phyloP scores from a whole-genome alignment of 805 yeast species.

The Cyberlindnera xishuangbannaensis region DNA sequence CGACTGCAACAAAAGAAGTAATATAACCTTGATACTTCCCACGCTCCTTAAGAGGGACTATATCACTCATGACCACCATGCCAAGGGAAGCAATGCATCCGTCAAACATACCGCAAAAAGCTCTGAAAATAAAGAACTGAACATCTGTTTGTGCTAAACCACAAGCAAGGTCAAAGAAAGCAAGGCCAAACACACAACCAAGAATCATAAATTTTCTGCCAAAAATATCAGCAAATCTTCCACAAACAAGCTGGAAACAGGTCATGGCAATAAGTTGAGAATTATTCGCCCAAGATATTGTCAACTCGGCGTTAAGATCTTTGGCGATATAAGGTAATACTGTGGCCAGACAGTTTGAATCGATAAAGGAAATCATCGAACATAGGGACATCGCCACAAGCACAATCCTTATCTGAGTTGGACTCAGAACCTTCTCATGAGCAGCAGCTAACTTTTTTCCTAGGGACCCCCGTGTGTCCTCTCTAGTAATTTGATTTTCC shows the following conservation, averaged over 20 bases:
- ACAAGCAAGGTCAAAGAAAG: conserved; percentile 43
- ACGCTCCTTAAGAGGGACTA: conserved; percentile 46
- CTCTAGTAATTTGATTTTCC: conserved; percentile 4
- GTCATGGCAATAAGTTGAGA: conserved; percentile 48
- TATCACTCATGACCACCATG: conserved; percentile 50
- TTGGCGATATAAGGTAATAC: conserved; percentile 37
- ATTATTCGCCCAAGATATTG: conserved; percentile 58
- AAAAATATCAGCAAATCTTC: conserved; percentile 52
- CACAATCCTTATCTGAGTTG: conserved; percentile 10
- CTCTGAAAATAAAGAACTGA: conserved; percentile 47
- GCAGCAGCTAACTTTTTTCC: conserved; percentile 18
- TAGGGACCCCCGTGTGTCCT: conserved; percentile 7
- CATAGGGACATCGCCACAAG: conserved; percentile 16
- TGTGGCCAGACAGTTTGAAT: conserved; percentile 17
- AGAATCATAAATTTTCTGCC: conserved; percentile 45
- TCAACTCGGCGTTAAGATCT: conserved; percentile 40
- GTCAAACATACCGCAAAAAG: conserved; percentile 52
- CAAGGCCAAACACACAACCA: conserved; percentile 34
- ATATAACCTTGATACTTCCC: conserved; percentile 54
- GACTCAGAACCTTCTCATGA: conserved; percentile 11
- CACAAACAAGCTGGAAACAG: conserved; percentile 47
- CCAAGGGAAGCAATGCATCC: conserved; percentile 48
- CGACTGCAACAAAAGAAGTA: conserved; percentile 45
- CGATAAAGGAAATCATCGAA: conserved; percentile 17
- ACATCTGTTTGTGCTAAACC: conserved; percentile 45